Base-by-base conservation (phyloP, 129 eudicot genomes). In the Tanacetum coccineum region DNA sequence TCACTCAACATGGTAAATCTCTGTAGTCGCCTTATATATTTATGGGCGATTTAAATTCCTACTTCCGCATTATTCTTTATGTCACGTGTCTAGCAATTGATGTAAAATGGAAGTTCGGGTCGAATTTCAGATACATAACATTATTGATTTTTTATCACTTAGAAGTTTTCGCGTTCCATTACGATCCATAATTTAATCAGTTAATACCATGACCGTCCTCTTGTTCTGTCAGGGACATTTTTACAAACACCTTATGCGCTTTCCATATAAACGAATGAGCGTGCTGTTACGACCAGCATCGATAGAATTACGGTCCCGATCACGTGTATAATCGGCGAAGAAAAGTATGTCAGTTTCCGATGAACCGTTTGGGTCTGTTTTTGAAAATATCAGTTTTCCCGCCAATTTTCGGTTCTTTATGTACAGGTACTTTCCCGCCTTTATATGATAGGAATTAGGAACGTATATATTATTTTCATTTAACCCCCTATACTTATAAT, bases 361-460 rank as follows among this genome's bases (percentile, higher is more conserved):
- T 70, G 64, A 47, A 22, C 65, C 2, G 52, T 54, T 62, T 68
- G 9, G 58, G 57, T 74, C 59, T 57, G 26, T 18, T 6, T 25
- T 62, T 70, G 39, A 40, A 0, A 62, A 63, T 20, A 67, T 36
- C 48, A 10, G n/a, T 57, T 71, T 70, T 70, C 77, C 76, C 80
- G 80, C 80, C 71, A 76, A 70, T 19, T 50, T 62, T 62, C 28
- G 59, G 44, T 2, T 17, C 22, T 0, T 14, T 19, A 56, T 22
- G 67, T 56, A 59, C 60, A 66, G 69, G 66, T 64, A 77, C 62
- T 30, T 76, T 77, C 81, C 81, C 81, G 81, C 81, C 68, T 28
- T 36, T 17, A 63, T 46, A 54, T 21, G 10, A 25, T 60, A n/a
- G n/a, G n/a, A n/a, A n/a, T n/a, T n/a, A 28, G 28, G 18, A 75